Evolutionary conservation across 2,329 filamentous ascomycete genomes (phyloP).

Genomic region (Verticillium isaacii): DNA sequence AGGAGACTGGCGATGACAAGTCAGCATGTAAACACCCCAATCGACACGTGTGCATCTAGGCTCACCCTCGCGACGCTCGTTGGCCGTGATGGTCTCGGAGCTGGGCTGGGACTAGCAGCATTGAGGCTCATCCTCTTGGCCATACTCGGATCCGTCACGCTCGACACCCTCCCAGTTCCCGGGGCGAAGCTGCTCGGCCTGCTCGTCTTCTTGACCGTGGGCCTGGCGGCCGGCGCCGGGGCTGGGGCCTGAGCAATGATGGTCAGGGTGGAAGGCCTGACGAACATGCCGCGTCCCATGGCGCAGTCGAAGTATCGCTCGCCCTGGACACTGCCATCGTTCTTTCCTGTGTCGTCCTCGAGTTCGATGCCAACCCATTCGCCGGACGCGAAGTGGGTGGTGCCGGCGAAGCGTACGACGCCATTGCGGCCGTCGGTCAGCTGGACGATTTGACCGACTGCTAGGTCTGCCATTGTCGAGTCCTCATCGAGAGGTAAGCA

Average conservation of each 20-base stretch:
- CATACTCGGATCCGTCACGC: conserved; percentile 46
- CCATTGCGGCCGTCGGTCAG: conserved; percentile 74
- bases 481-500: conserved; percentile 7
- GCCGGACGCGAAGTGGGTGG: conserved; percentile 73
- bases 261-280: conserved; percentile 66
- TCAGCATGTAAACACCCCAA: not conserved
- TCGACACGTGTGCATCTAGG: conserved; percentile 6
- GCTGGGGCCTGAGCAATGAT: conserved; percentile 47
- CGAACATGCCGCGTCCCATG: conserved; percentile 77
- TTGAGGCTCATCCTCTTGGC: conserved; percentile 65
- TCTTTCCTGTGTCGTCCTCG: conserved; percentile 78
- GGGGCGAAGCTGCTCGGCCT: conserved; percentile 47
- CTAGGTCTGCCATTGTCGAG: conserved; percentile 50
- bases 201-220: conserved; percentile 33
- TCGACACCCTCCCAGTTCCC: conserved; percentile 31
- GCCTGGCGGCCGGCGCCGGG: conserved; percentile 24
- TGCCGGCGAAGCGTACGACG: conserved; percentile 75
- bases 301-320: conserved; percentile 84
- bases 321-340: conserved; percentile 86
- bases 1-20: conserved; percentile 54
- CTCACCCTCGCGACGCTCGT: conserved; percentile 54
- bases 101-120: conserved; percentile 68
- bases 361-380: conserved; percentile 91
- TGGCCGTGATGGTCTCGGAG: conserved; percentile 49
- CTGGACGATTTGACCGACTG: conserved; percentile 69